Evolutionary conservation across 306 rosid species (phyloP).

Genomic region (Geum urbanum): DNA sequence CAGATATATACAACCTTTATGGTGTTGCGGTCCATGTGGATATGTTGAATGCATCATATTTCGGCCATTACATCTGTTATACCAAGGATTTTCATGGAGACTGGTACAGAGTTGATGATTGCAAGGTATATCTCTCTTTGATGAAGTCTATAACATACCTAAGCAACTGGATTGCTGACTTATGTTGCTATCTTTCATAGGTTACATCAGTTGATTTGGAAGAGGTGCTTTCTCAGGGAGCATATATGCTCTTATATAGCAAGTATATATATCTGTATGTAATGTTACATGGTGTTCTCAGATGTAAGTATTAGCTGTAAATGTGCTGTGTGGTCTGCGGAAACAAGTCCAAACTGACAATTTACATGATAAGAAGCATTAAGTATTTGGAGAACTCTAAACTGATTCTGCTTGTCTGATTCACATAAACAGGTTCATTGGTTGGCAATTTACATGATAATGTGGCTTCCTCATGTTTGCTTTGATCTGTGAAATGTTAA

Average conservation of each 20-base stretch:
- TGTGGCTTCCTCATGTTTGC: no score
- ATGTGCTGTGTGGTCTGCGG: neutral
- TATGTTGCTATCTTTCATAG: conserved; percentile 37
- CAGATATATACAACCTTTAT: conserved; percentile 70
- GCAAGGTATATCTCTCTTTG: conserved; percentile 52
- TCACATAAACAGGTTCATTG: conserved; percentile 21
- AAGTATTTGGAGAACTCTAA: neutral
- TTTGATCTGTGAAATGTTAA: no score
- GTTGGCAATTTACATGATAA: no score
- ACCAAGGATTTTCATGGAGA: conserved; percentile 71
- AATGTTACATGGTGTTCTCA: neutral
- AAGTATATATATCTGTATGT: conserved; percentile 36
- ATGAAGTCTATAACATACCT: neutral
- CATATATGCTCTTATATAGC: conserved; percentile 91
- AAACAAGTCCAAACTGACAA: neutral
- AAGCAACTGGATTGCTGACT: conserved; percentile 24
- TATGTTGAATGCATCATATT: conserved; percentile 91
- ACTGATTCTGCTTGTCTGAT: conserved; percentile 16
- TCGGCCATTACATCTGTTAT: conserved; percentile 96
- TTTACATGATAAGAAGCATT: neutral
- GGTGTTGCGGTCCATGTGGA: conserved; percentile 93
- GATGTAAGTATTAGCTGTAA: neutral
- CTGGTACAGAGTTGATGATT: conserved; percentile 84
- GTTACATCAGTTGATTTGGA: conserved; percentile 70
- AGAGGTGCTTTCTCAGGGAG: conserved; percentile 94